Percentiles rank a stretch among this genome's conserved stretches.
Evolutionary conservation across 257 asterid genomes (phyloP).

Genomic region (Nicotiana noctiflora): DNA sequence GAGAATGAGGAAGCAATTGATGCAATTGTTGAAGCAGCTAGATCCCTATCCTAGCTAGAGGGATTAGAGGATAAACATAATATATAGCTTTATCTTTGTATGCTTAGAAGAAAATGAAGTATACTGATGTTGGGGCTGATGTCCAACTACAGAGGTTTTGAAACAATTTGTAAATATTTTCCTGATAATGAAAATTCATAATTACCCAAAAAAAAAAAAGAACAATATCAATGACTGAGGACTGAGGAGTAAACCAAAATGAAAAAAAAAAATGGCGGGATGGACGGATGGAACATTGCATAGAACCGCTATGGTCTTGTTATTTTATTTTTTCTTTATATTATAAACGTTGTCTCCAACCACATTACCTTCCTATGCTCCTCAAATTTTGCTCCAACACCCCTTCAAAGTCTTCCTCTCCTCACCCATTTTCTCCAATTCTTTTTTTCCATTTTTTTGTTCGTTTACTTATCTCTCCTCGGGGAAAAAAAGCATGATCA

Average conservation of each 20-base stretch:
- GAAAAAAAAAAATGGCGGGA: neutral
- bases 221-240: neutral
- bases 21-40: no score
- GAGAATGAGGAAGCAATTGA: no score
- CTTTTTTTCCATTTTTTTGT: no score
- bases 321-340: neutral
- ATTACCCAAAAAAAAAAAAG: neutral
- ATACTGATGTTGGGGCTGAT: no score
- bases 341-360: conserved; percentile 1
- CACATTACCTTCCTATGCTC: conserved; percentile 3
- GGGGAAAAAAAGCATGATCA: neutral
- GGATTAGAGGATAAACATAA: no score
- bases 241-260: neutral
- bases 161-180: no score
- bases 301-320: neutral
- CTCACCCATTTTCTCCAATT: neutral
- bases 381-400: conserved; percentile 10
- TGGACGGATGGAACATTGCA: neutral
- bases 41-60: no score
- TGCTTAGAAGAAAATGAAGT: no score
- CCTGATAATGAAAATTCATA: no score
- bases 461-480: neutral
- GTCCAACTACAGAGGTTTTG: no score
- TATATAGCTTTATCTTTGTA: no score
- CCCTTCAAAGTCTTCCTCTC: neutral